Conservation (phyloP, 2,329 filamentous ascomycete genomes). For the Neonectria sp. region DNA sequence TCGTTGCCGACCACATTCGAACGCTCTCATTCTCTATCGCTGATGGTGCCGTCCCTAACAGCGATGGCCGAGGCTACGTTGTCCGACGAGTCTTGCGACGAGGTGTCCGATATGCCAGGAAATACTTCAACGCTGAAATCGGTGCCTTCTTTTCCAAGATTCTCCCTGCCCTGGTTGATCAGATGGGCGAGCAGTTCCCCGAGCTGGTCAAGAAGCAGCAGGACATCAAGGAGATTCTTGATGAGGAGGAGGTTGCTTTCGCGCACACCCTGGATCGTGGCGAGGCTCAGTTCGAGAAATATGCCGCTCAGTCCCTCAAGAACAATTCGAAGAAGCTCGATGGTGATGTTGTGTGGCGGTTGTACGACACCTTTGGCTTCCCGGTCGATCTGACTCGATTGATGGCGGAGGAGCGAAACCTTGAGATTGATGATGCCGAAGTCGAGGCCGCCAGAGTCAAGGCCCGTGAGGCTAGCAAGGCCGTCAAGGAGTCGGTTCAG, state of each 20-base stretch:
- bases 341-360: slow-evolving; percentile 92
- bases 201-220: slow-evolving; percentile 90
- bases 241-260: slow-evolving; percentile 96
- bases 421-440: slow-evolving; percentile 89
- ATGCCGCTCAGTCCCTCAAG: slow-evolving; percentile 80
- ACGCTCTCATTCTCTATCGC: slow-evolving; percentile 93
- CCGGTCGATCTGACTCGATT: slow-evolving; percentile 94
- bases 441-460: slow-evolving; percentile 88
- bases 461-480: slow-evolving; percentile 94
- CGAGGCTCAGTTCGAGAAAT: slow-evolving; percentile 95
- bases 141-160: slow-evolving; percentile 96
- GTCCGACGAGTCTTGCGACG: slow-evolving; percentile 91
- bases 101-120: slow-evolving; percentile 93
- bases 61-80: slow-evolving; percentile 95
- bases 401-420: slow-evolving; percentile 93
- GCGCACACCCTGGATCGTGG: slow-evolving; percentile 93
- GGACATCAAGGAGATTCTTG: slow-evolving; percentile 92
- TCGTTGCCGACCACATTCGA: slow-evolving; percentile 94
- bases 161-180: slow-evolving; percentile 90
- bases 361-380: slow-evolving; percentile 99
- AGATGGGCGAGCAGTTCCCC: slow-evolving; percentile 96
- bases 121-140: slow-evolving; percentile 95
- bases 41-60: slow-evolving; percentile 93
- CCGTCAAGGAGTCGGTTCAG: slow-evolving; percentile 88
- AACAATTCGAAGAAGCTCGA: slow-evolving; percentile 77